Evolutionary conservation across 495 filamentous ascomycete species (phyloP), one percentile per base, ranked within the genome.

Genomic region (Rhypophila decipiens): DNA sequence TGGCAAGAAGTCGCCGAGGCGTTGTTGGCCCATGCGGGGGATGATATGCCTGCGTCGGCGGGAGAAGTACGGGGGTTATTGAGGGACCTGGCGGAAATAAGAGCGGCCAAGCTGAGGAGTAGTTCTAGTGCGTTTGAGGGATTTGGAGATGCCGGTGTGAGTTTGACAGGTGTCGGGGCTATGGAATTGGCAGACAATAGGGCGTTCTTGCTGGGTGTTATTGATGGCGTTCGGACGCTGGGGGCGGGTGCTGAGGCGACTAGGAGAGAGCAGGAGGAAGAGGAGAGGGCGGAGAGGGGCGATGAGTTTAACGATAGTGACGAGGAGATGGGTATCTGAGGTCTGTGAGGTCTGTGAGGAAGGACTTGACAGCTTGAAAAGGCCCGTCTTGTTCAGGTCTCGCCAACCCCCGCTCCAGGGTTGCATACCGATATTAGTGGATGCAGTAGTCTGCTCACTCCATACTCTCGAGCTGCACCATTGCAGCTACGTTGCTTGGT

Each of bases 101-200:
- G 94, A 24, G 85, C 87, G 67, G 85, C 88, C 24, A 98, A 97
- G 73, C 82, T 96, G 71, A 71, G 93, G 42, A 78, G 78, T 18
- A 85, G 84, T 21, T 76, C 88, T 18, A 78, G 78, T 42, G 71
- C 78, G 5, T 60, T 96, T 34, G 83, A 91, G 59, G 80, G 80
- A 12, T 76, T 80, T 15, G 59, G 49, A 10, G 85, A 79, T 2
- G 87, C 85, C 17, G 78, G 88, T 37, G 75, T 87, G 20, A 79
- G 79, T 31, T 64, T 98, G 69, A 85, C 84, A 5, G 90, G 90
- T 12, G 82, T 96, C 12, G 93, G 93, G 2, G 83, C 84, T 2
- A 86, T 98, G 84, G 93, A 98, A 73, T 64, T 96, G 43, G 80
- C 84, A 0, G 94, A 96, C 65, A 85, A 83, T 42, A 77, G 93